Conservation (phyloP, 2,329 filamentous ascomycete genomes). For the Exophiala mesophila region DNA sequence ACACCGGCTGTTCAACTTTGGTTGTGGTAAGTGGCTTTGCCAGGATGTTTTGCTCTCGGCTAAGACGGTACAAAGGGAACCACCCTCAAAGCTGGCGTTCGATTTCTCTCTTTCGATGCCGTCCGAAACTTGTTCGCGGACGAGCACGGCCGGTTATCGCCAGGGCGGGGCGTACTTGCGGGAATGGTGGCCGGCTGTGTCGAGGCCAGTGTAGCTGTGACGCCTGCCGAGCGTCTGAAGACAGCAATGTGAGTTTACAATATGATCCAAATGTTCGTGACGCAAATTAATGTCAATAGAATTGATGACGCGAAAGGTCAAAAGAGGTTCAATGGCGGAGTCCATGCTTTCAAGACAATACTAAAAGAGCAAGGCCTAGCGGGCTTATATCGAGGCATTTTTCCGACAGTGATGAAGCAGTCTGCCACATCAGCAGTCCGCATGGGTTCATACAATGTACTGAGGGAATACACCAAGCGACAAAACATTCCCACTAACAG, state of each 20-base stretch:
- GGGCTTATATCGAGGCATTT: constrained; percentile 54
- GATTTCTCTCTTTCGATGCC: constrained; percentile 61
- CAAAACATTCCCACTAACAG: constrained; percentile 46
- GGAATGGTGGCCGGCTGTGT: constrained; percentile 60
- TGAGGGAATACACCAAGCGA: constrained; percentile 53
- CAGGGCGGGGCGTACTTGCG: constrained; percentile 52
- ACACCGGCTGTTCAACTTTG: constrained; percentile 58
- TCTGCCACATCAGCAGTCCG: constrained; percentile 56
- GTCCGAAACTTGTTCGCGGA: constrained; percentile 56
- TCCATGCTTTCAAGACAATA: constrained; percentile 48
- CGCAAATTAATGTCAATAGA: neutral
- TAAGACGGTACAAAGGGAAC: constrained; percentile 39
- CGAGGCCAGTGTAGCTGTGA: constrained; percentile 58
- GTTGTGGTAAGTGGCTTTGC: constrained; percentile 35
- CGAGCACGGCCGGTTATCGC: constrained; percentile 52
- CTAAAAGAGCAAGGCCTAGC: constrained; percentile 48
- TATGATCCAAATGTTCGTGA: too few relatives aligned
- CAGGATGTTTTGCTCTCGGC: neutral
- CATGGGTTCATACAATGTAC: constrained; percentile 57
- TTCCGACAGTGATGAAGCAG: constrained; percentile 57
- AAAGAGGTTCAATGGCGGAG: constrained; percentile 1
- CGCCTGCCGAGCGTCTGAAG: constrained; percentile 62
- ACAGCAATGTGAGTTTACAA: constrained; percentile 47
- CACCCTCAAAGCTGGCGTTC: constrained; percentile 58
- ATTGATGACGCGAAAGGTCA: constrained; percentile 8